These are phyloP conservation scores for Arxiozyma slooffiae DNA, from an alignment of 1,139 yeast genomes.

Conservation along the genomic window DNA sequence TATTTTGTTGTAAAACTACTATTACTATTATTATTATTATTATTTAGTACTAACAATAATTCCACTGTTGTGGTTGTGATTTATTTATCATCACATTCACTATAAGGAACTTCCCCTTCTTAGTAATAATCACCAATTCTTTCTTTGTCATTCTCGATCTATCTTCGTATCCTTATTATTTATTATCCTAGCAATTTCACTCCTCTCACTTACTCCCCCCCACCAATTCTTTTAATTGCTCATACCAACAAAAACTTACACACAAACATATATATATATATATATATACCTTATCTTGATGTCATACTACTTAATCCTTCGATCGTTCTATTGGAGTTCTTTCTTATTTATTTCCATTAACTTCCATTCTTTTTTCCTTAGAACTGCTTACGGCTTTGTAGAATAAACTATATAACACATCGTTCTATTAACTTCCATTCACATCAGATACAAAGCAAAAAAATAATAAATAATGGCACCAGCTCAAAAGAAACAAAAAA, in stretches of 20 bases:
- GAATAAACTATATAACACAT: no score
- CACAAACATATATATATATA: background rate
- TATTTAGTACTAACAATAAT: no score
- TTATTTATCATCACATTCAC: background rate
- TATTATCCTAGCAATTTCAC: background rate
- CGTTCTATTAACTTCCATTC: background rate
- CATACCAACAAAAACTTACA: background rate
- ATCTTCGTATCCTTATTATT: no score
- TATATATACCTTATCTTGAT: background rate
- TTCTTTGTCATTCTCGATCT: no score
- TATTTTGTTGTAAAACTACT: no score
- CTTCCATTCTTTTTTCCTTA: no score
- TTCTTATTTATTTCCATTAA: no score
- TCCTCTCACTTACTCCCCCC: background rate
- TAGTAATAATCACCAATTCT: no score
- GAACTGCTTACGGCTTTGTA: no score
- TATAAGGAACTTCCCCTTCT: background rate
- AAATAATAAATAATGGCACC: conserved; percentile 23
- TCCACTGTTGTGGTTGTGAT: background rate
- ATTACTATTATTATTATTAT: no score
- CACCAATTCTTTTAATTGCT: background rate
- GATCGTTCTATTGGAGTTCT: background rate
- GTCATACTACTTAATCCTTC: background rate
- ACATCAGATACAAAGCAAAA: no score
- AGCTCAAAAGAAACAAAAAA: conserved; percentile 35